Evolutionary conservation across 495 filamentous ascomycete genomes (phyloP), one percentile per base, ranked within the genome.

Genomic region (Aspergillus bertholletiae): DNA sequence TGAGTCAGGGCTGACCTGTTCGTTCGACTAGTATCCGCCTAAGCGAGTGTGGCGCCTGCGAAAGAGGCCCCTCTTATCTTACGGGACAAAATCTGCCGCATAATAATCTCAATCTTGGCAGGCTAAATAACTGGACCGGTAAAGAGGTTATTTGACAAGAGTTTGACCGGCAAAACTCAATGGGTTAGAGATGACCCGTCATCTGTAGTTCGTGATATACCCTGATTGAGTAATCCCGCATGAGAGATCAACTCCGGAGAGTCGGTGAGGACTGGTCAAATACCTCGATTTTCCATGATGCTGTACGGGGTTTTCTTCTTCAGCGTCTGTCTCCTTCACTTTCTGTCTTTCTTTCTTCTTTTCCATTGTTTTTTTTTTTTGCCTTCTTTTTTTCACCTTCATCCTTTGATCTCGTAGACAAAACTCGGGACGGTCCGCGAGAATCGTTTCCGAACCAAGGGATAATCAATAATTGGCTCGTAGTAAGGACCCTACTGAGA

Each of bases 251-350:
- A 34, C 21, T 52, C 21, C 26, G 15, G 43, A 58, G 35, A 49
- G 56, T 58, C 56, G 50, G 56, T 58, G 56, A 58, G 40, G 56
- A 51, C 53, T 18, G 51, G 46, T 51, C 51, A 39, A 58, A 46
- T 58, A 51, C 39, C 20, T 24, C 30, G 35, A 24, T 9, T 43
- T 21, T 34, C 49, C 37, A 27, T 15, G 18, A 4, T 28, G 26
- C 26, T 26, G 13, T 24, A 51, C 23, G 13, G 1, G 26, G 5
- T 48, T 48, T 7, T 48, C 12, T 27, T n/a, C 22, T 30, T 48
- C 22, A 32, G 15, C 6, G n/a, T n/a, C n/a, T n/a, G n/a, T 32
- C n/a, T 12, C 26, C 13, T 22, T 49, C 7, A 34, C 8, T 22
- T 35, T 20, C 17, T 26, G 2, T 15, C 6, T 17, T 47, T 32